Percentiles rank a stretch among this genome's conserved stretches.
These are phyloP conservation scores for Colletotrichum godetiae DNA, from an alignment of 2,329 filamentous ascomycete genomes.

Conservation along the genomic window DNA sequence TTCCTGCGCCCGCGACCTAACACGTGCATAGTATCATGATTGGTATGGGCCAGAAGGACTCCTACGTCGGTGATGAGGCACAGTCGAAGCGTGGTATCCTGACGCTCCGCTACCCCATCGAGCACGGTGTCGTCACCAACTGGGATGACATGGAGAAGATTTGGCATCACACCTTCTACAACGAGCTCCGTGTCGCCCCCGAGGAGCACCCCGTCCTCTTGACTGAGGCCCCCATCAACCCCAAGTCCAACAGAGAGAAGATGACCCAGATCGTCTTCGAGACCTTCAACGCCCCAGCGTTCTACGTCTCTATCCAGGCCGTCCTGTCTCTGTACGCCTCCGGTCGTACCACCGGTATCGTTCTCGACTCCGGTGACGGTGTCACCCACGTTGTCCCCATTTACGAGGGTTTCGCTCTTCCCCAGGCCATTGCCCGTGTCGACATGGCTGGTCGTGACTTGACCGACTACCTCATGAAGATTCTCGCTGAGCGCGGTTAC, in stretches of 20 bases:
- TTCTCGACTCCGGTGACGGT: slow-evolving; percentile 99
- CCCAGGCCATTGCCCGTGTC: slow-evolving; percentile 99
- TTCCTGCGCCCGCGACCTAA: slow-evolving; percentile 42
- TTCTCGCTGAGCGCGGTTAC: slow-evolving; percentile 98
- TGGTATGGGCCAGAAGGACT: slow-evolving; percentile 99
- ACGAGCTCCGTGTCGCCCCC: slow-evolving; percentile 99
- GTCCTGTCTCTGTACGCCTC: slow-evolving; percentile 99
- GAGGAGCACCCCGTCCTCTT: slow-evolving; percentile 99
- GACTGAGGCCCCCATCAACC: slow-evolving; percentile 99
- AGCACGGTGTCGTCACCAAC: slow-evolving; percentile 99
- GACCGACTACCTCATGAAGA: slow-evolving; percentile 99
- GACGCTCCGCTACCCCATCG: slow-evolving; percentile 98
- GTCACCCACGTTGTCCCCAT: slow-evolving; percentile 99
- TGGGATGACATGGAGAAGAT: slow-evolving; percentile 99
- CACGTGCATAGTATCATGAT: slow-evolving; percentile 90
- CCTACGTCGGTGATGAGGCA: slow-evolving; percentile 99
- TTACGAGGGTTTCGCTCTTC: slow-evolving; percentile 99
- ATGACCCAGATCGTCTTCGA: slow-evolving; percentile 99
- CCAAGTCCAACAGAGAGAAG: slow-evolving; percentile 99
- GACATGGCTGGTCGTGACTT: slow-evolving; percentile 99
- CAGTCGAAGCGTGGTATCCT: slow-evolving; percentile 99
- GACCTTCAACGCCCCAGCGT: slow-evolving; percentile 99
- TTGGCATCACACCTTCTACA: slow-evolving; percentile 99
- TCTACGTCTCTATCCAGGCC: slow-evolving; percentile 99
- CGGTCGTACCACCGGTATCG: slow-evolving; percentile 99